Evolutionary conservation across 2,329 filamentous ascomycete genomes (phyloP), one percentile per base, ranked within the genome.

Genomic region (Fusarium xyrophilum): DNA sequence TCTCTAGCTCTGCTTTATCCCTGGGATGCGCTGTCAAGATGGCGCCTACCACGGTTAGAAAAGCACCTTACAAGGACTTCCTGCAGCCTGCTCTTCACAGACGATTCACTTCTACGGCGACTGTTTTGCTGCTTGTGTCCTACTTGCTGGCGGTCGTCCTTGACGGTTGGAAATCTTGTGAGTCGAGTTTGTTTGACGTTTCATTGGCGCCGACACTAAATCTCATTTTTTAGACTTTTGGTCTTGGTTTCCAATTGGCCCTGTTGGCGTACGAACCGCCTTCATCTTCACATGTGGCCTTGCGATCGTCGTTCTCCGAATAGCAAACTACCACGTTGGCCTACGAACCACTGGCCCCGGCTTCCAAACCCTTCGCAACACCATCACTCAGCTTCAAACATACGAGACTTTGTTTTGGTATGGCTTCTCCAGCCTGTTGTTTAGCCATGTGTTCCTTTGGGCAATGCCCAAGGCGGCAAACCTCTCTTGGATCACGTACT

Each of bases 61-160:
- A 78, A 76, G 81, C 83, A 74, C 83, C 86, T 50, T 97, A 97
- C 81, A 91, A 93, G 83, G 93, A 97, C 82, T 96, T 96, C 79
- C 82, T 97, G 72, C 96, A 95, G 65, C 94, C 95, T 51, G 90
- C 91, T 54, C 83, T 97, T 68, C 95, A 98, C 79, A 86, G 92
- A 74, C 88, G 93, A 74, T 98, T 97, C 80, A 90, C 91, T 50
- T 89, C 89, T 67, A 93, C 93, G 15, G 91, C 91, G 48, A 85
- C 87, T 17, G 82, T 92, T 67, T 83, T 93, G 17, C 81, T 96
- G 13, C 80, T 84, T 48, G 83, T 93, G 58, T 93, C 92, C 76
- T 97, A 96, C 77, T 56, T 87, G 38, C 87, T 93, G 75, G 87
- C 93, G 50, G 80, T 96, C 55, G 78, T 89, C 58, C 85, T 97